Evolutionary conservation across 176 grass and related monocot species (phyloP).

Genomic region (Juncus effusus): DNA sequence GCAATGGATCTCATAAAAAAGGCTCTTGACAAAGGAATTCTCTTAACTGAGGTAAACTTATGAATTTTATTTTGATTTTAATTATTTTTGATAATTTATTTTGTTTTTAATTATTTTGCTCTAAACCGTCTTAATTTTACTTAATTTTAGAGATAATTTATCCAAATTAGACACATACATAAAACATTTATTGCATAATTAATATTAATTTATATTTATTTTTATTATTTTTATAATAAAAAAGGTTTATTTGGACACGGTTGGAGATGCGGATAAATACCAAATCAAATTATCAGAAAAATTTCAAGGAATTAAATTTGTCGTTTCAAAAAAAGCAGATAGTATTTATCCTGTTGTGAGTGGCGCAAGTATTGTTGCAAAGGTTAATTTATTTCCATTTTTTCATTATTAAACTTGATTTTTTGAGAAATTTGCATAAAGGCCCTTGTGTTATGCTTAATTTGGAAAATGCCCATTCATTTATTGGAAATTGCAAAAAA

Average conservation of each 20-base stretch:
- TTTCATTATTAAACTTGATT: too few species aligned
- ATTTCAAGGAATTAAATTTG: conserved; percentile 83
- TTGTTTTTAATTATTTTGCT: too few species aligned
- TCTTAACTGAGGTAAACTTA: conserved; percentile 62
- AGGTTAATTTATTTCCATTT: conserved; percentile 37
- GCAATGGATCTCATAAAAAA: conserved; percentile 79
- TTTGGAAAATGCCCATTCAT: background rate
- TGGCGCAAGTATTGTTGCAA: conserved; percentile 94
- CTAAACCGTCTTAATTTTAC: too few species aligned
- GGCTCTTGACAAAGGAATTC: conserved; percentile 60
- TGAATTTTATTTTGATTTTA: conserved; percentile 11
- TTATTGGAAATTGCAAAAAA: too few species aligned
- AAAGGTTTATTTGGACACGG: conserved; percentile 92
- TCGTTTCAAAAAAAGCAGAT: conserved; percentile 92
- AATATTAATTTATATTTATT: background rate
- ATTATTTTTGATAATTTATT: too few species aligned
- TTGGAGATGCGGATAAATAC: conserved; percentile 92
- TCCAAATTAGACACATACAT: too few species aligned
- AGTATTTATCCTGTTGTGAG: conserved; percentile 95
- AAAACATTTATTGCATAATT: background rate
- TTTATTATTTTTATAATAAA: conserved; percentile 5
- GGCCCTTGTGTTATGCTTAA: too few species aligned
- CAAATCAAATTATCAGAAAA: conserved; percentile 72
- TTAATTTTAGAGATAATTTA: too few species aligned
- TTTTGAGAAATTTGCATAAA: too few species aligned